Base-by-base conservation (phyloP, 2,329 filamentous ascomycete species). In the Penicillium sp. region DNA sequence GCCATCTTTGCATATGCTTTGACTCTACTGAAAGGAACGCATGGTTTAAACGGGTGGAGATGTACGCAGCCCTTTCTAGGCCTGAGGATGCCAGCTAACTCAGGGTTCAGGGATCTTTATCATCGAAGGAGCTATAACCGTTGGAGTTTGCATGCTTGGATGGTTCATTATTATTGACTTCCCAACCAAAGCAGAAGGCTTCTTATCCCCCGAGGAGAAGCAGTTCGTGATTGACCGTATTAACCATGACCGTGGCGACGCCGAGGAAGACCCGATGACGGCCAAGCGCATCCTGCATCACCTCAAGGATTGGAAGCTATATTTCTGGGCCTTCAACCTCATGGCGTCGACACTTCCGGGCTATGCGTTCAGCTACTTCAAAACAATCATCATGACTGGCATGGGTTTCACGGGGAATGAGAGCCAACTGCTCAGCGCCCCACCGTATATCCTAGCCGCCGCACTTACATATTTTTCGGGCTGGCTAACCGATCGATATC, bases 161-260 rank as follows among this genome's bases (percentile, higher is more conserved):
- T 74, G 68, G 61, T 78, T 76, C 58, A 71, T 78, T 49, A 74
- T 82, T 64, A 75, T 79, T n/a, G 78, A 79, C 52, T 79, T 78
- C 65, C 73, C 75, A 5, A 69, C 72, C 46, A 66, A 69, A 50
- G 66, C 71, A n/a, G 65, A 61, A 8, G 60, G 60, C 23, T 73
- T 74, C 62, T 63, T 75, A 5, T 70, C 60, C 4, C 64, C 64
- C 0, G 61, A 64, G 15, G 68, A 71, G 60, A 63, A 69, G 23
- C 62, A 66, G 2, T 70, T 76, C 56, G 67, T 79, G n/a, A 66
- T 76, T 47, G 69, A 60, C 19, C 73, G 74, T 9, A 76, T 81
- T 61, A 71, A 80, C 31, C 66, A 68, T 19, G 76, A 78, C 60
- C 70, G 75, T 7, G 74, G 73, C 5, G 76, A 78, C 50, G 74